Percentiles rank a stretch among this genome's conserved stretches.
These are phyloP conservation scores for Lyophyllum atratum DNA, from an alignment of 768 basidiomycete species.

Conservation along the genomic window DNA sequence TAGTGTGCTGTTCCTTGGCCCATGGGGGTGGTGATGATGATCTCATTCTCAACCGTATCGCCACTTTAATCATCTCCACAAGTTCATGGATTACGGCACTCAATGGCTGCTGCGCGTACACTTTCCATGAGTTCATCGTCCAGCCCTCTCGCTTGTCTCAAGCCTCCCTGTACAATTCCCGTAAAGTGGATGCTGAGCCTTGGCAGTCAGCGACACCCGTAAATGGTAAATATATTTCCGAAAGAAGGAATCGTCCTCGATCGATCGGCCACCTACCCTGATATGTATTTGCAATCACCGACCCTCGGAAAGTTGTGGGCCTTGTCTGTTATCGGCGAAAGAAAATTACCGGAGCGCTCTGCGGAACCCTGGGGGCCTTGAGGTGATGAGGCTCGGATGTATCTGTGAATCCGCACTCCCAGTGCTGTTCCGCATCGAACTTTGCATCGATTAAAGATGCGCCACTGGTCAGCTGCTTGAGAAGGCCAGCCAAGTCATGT, in stretches of 20 bases:
- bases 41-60: no score
- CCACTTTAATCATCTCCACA: no score
- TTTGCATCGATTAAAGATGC: neutral
- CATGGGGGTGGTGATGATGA: no score
- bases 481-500: neutral
- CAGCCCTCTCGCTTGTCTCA: neutral
- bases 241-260: neutral
- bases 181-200: neutral
- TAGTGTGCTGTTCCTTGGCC: no score
- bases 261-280: neutral
- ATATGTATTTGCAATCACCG: neutral
- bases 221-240: neutral
- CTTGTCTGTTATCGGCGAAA: neutral
- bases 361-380: neutral
- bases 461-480: slow-evolving; percentile 8
- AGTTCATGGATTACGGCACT: no score
- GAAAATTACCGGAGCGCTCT: neutral
- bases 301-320: slow-evolving; percentile 4
- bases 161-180: neutral
- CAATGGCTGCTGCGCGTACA: no score
- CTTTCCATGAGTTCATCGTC: neutral
- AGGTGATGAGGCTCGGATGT: neutral
- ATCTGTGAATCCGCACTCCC: neutral
- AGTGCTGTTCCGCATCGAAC: neutral
- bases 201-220: neutral